These are phyloP conservation scores for Amauroascus niger DNA, from an alignment of 2,329 filamentous ascomycete genomes.

Conservation along the genomic window DNA sequence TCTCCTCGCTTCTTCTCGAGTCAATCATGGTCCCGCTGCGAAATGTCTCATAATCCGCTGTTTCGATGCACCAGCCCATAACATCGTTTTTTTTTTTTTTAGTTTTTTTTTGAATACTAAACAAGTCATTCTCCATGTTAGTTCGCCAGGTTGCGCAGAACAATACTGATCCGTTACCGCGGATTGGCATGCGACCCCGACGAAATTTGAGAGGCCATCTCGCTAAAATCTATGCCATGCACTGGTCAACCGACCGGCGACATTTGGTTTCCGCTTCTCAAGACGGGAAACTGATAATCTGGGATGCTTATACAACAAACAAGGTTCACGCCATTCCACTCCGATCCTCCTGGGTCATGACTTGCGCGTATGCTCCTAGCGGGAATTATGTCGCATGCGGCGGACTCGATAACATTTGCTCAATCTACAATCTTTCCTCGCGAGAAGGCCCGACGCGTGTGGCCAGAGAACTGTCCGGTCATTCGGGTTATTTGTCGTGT, in stretches of 20 bases:
- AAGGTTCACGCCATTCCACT: slow-evolving; percentile 98
- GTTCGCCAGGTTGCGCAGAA: slow-evolving; percentile 88
- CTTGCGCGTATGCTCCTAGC: slow-evolving; percentile 94
- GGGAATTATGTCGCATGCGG: slow-evolving; percentile 98
- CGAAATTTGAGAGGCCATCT: slow-evolving; percentile 94
- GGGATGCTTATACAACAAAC: slow-evolving; percentile 99
- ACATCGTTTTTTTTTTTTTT: background rate
- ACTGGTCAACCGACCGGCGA: slow-evolving; percentile 97
- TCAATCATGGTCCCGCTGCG: background rate
- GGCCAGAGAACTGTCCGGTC: slow-evolving; percentile 87
- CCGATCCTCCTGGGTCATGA: slow-evolving; percentile 99
- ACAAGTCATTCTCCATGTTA: slow-evolving; percentile 5
- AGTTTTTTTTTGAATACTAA: background rate
- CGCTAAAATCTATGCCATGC: slow-evolving; percentile 99
- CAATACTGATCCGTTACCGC: slow-evolving; percentile 82
- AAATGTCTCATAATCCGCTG: background rate
- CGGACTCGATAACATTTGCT: slow-evolving; percentile 98
- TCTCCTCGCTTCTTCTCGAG: background rate
- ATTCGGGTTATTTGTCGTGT: slow-evolving; percentile 95
- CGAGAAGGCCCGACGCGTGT: slow-evolving; percentile 95
- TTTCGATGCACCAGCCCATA: background rate
- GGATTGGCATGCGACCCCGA: slow-evolving; percentile 95
- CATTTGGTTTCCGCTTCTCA: slow-evolving; percentile 97
- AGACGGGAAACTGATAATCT: slow-evolving; percentile 98
- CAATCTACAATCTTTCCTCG: slow-evolving; percentile 97